A percentile compares a stretch with the other conserved stretches of the same genome.
These are phyloP conservation scores for Xerocomellus intermedius DNA, from an alignment of 768 basidiomycete species.

Conservation along the genomic window DNA sequence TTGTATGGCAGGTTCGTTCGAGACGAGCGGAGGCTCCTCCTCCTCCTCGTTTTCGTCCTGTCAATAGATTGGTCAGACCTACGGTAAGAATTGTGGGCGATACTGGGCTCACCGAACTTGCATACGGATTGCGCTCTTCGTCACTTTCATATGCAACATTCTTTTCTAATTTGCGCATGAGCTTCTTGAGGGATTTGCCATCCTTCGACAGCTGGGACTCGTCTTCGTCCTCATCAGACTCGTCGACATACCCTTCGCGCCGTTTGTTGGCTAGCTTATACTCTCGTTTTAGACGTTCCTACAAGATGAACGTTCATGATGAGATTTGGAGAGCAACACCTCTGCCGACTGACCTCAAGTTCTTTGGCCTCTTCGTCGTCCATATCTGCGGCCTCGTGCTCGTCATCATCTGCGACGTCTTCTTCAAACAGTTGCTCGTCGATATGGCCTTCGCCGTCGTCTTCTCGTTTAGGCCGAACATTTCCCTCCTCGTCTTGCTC, in stretches of 20 bases:
- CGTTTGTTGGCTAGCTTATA: conserved; percentile 76
- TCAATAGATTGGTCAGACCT: neutral
- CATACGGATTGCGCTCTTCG: conserved; percentile 78
- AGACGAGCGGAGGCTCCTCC: conserved; percentile 50
- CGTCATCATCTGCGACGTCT: conserved; percentile 86
- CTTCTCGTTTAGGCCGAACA: conserved; percentile 53
- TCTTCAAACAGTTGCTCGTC: conserved; percentile 84
- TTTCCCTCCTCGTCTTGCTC: conserved; percentile 70
- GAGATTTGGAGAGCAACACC: neutral
- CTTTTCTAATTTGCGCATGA: conserved; percentile 82
- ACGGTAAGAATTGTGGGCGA: neutral
- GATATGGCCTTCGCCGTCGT: conserved; percentile 74
- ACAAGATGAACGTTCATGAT: neutral
- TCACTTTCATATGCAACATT: conserved; percentile 80
- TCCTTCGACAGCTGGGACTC: conserved; percentile 60
- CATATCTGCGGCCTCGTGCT: conserved; percentile 66
- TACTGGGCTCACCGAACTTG: conserved; percentile 57
- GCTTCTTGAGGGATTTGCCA: conserved; percentile 80
- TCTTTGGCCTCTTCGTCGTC: conserved; percentile 87
- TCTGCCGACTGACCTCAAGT: conserved; percentile 55
- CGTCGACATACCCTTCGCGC: conserved; percentile 66
- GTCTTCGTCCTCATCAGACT: conserved; percentile 73
- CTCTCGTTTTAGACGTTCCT: conserved; percentile 85
- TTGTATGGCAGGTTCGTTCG: conserved; percentile 44
- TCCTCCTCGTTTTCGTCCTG: conserved; percentile 76